Evolutionary conservation across 768 basidiomycete species (phyloP), one percentile per base, ranked within the genome.

Genomic region (Pulveroboletus ravenelii): DNA sequence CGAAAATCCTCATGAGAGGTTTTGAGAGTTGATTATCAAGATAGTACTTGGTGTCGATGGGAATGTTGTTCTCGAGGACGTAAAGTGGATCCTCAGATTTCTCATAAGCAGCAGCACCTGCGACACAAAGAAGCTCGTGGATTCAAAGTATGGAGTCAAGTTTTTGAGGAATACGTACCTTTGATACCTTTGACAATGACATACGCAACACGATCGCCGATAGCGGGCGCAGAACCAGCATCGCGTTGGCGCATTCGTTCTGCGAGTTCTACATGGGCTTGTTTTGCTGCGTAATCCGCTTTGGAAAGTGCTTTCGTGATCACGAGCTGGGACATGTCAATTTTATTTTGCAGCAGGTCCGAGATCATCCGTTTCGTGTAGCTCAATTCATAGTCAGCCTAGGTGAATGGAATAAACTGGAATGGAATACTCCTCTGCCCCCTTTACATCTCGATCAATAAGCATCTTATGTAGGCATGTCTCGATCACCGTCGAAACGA

Each of bases 241-340:
- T 99, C 96, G 34, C 96, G 90, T 62, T 88, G 85, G 63, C 83
- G 88, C 96, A 98, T 98, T 41, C 96, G 76, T 63, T 90, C 92
- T 0, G 93, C 96, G 3, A 99, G 78, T 63, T 98, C 95, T 9
- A 90, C 91, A 59, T 99, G 96, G 0, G 96, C 94, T 69, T 98
- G 96, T 67, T 95, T 98, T 8, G 80, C 93, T 44, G 84, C 80
- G 62, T 99, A 98, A 62, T 97, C 96, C 34, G 82, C 75, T 72
- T 98, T 99, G 1, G 95, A 76, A 15, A 98, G 77, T 0, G 95
- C 96, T 63, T 99, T 99, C 13, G 96, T 98, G 61, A 99, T 99
- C 64, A 99, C 96, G 18, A 99, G 78, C 64, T 98, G 96, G 8
- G 95, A 98, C 91, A 99, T 95, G 66, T 99, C 96, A 42, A 99